Base-by-base conservation (phyloP, 2,329 filamentous ascomycete species). In the Colletotrichum cordylinicola region DNA sequence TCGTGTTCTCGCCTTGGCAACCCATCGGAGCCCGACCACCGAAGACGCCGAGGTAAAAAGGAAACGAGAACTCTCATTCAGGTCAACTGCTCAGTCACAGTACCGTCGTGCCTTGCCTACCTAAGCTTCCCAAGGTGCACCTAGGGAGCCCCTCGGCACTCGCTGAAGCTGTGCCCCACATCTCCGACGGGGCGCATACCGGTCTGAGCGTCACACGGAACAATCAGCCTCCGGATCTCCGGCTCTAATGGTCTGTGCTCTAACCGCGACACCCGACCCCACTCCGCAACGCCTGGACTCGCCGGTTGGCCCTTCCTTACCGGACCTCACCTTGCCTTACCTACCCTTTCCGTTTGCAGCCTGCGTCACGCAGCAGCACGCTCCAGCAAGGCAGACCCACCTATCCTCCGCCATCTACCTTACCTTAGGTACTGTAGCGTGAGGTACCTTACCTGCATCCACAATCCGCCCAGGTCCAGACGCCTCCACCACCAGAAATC, bases 251-350 rank as follows among this genome's bases (percentile, higher is more conserved):
- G 72, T 29, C 68, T 16, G 72, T 72, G 68, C 72, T 52, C 33
- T 43, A 1, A 39, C 69, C 62, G 62, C 55, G 21, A 56, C 33
- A 43, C 39, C 69, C 62, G 62, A 72, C 69, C 39, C 72, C 72
- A 75, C 72, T 21, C 39, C 69, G 68, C 27, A 29, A 18, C 52
- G 58, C 55, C 61, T 61, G 35, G 61, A 27, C 61, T 61, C 29
- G 24, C 72, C 60, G 29, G 67, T 60, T 61, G 72, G 67, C 29
- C 48, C 35, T 35, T 35, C 60, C 29, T 60, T 48, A 60, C 72
- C 60, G 67, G 9, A 35, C 72, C 35, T 67, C 56, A 62, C 71
- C 65, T 72, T 39, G 12, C 71, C 71, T 70, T 39, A 68, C 66
- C 52, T 66, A 8, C 60, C 35, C 48, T 56, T 56, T 58, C 68